Base-by-base conservation (phyloP, 495 filamentous ascomycete genomes). In the Schizothecium vesticola region DNA sequence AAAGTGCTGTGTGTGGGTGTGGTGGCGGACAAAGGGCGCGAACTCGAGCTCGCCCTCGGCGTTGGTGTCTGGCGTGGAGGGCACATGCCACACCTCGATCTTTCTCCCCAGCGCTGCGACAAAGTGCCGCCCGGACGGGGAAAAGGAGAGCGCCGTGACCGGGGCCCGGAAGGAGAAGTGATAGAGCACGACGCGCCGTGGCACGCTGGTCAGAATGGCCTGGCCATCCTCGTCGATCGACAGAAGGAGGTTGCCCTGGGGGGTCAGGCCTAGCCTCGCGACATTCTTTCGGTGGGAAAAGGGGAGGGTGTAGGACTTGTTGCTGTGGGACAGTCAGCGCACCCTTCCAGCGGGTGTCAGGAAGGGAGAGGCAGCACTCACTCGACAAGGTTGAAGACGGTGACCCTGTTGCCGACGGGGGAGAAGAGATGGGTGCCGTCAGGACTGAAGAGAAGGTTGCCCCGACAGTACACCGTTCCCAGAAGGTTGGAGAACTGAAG, bases 361-460 rank as follows among this genome's bases (percentile, higher is more conserved):
- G 24, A 28, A 31, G n/a, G n/a, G 43, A 58, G 22, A 59, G 63
- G 56, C 58, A 11, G 26, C 33, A 80, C 88, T 71, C 86, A 97
- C 94, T 97, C 93, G 67, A 97, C 89, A 22, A 99, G 84, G 75
- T 99, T 94, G 79, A 99, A 99, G 61, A 97, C 91, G 2, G 95
- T 91, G 62, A 99, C 92, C 74, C 92, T 84, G 81, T 98, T 99
- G 74, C 95, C 95, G 65, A 99, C 96, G 25, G 95, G 95, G n/a
- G 96, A 98, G 70, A 95, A 90, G 59, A 99, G 85, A 79, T 92
- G 93, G 71, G 91, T 94, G 71, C 95, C 95, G 87, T 99, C 95
- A 71, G 93, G 94, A 73, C 91, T 96, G 83, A 97, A 99, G 72
- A 97, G 86, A 68, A 99, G 86, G 77, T 97, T 98, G 79, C 96